Evolutionary conservation across 257 asterid species (phyloP).

Genomic region (Fraxinus americana): DNA sequence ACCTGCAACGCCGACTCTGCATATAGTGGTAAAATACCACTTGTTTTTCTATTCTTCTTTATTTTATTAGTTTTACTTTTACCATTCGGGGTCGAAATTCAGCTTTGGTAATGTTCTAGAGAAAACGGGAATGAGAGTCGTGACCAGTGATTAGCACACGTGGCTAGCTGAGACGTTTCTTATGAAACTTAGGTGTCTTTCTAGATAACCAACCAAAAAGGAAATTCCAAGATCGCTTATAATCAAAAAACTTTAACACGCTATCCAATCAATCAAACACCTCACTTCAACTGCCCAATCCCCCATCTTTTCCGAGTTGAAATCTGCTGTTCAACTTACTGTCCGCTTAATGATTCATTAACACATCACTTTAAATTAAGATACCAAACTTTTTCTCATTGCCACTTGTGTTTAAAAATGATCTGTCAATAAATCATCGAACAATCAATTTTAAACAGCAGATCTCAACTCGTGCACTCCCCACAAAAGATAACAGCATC

Average conservation of each 20-base stretch:
- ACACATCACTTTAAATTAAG: too few relatives aligned
- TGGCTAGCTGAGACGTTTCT: conserved; percentile 14
- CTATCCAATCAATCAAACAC: background rate
- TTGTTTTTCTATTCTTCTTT: background rate
- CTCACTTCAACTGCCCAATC: background rate
- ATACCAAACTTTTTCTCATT: too few relatives aligned
- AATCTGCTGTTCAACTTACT: too few relatives aligned
- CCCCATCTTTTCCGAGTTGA: background rate
- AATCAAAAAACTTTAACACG: background rate
- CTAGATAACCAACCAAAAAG: conserved; percentile 40
- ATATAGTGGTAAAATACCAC: background rate
- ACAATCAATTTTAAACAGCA: too few relatives aligned
- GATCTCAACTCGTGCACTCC: background rate
- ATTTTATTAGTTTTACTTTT: background rate
- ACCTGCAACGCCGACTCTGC: background rate
- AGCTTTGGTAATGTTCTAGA: background rate
- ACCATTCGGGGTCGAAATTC: background rate
- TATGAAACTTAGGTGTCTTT: conserved; percentile 26
- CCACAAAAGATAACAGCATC: background rate
- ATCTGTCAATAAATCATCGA: too few relatives aligned
- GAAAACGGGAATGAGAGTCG: background rate
- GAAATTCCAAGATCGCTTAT: background rate
- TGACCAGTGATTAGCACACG: conserved; percentile 19
- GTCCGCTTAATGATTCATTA: too few relatives aligned
- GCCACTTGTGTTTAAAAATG: too few relatives aligned